phyloP scores from a whole-genome alignment of 73 alveolate species.

The Symbiodinium pilosum region DNA sequence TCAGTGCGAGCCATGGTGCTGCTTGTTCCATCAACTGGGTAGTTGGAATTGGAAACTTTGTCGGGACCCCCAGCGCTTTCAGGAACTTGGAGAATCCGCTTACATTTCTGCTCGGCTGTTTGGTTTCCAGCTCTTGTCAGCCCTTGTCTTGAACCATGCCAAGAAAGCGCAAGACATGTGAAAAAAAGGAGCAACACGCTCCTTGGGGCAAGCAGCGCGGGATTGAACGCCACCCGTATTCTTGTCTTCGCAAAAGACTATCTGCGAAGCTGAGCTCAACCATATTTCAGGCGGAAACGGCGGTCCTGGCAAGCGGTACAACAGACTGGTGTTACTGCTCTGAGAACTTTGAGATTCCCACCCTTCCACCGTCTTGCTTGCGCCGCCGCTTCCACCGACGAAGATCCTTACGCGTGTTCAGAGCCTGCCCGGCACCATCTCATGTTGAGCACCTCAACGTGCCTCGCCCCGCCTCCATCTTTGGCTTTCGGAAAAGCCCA shows the following conservation, averaged over 20 bases:
- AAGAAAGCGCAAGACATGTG: too few species aligned
- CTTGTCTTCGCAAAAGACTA: neutral
- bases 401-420: neutral
- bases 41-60: too few species aligned
- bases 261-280: neutral
- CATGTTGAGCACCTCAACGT: neutral
- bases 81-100: too few species aligned
- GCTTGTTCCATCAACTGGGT: too few species aligned
- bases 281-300: neutral
- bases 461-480: neutral
- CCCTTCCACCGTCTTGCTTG: constrained; percentile 5
- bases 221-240: too few species aligned
- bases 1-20: neutral
- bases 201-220: too few species aligned
- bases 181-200: too few species aligned
- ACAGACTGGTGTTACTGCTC: neutral
- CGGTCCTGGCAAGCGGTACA: neutral
- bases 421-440: neutral
- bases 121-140: too few species aligned
- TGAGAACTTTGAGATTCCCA: neutral
- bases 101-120: too few species aligned
- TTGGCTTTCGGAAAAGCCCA: too few species aligned
- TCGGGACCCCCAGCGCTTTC: too few species aligned
- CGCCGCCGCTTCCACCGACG: constrained; percentile 22
- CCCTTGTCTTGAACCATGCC: too few species aligned